Base-by-base conservation (phyloP, 2,329 filamentous ascomycete species). In the Alternaria panax region DNA sequence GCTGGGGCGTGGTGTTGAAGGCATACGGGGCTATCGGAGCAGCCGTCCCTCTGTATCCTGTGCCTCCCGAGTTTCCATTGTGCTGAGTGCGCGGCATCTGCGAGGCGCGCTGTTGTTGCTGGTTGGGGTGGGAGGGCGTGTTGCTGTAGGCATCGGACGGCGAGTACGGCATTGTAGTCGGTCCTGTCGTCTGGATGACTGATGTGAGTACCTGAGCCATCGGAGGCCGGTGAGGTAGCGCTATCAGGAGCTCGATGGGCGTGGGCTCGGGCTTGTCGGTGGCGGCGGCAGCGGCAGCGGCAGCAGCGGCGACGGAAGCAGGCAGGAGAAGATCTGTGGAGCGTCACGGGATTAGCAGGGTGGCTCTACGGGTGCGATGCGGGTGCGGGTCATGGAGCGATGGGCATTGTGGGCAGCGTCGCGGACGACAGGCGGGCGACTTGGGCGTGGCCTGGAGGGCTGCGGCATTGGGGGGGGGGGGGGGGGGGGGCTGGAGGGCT, bases 1-100 rank as follows among this genome's bases (percentile, higher is more conserved):
- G 78, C 70, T 85, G 82, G 55, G 86, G 85, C 36, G 82, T 83
- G 60, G 77, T 75, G 59, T 81, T 80, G 67, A 83, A 84, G 42
- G 82, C 82, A 68, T 83, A 84, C 4, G 82, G 80, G 65, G 82
- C 80, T 69, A 83, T 81, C 42, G 82, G 81, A 34, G 80, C 75
- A 32, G 80, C 75, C 14, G 77, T 75, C 60, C 79, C 78, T 60
- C 81, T 75, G 66, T 82, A 83, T 45, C 71, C 75, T 64, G 74
- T 69, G 47, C 70, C 73, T 42, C 71, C 72, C 61, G 77, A 73
- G 62, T 78, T 76, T 34, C 72, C 72, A 74, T 78, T 81, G 73
- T 82, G 81, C 65, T 77, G 75, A 59, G 70, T 79, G 66, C 80
- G 78, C 54, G 79, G 73, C 68, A 79, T 76, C 62, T 80, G 79